Evolutionary conservation across 2,329 filamentous ascomycete genomes (phyloP).

Genomic region (Tolypocladium sp.): DNA sequence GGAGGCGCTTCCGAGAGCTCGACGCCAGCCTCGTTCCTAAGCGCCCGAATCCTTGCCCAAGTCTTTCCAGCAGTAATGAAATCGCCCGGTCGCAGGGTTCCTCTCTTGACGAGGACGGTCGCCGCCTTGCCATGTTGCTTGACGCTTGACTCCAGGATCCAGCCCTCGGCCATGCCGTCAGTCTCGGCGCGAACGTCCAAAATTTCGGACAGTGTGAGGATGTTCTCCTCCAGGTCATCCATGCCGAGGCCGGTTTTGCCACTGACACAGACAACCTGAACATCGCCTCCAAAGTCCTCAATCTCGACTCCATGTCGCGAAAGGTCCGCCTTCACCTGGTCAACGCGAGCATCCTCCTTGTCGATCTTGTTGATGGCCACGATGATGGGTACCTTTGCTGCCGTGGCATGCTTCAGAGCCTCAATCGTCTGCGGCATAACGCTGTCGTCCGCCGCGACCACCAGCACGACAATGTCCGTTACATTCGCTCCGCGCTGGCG

Average conservation of each 20-base stretch:
- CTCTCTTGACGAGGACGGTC: constrained; percentile 79
- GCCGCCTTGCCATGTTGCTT: constrained; percentile 79
- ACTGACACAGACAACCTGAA: constrained; percentile 83
- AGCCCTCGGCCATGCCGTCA: constrained; percentile 76
- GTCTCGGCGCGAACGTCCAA: constrained; percentile 78
- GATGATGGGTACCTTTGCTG: constrained; percentile 85
- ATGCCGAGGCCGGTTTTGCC: constrained; percentile 93
- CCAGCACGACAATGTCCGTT: constrained; percentile 91
- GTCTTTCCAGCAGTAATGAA: constrained; percentile 80
- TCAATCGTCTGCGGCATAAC: constrained; percentile 97
- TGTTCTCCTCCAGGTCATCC: constrained; percentile 83
- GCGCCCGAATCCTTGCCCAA: constrained; percentile 75
- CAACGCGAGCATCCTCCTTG: constrained; percentile 70
- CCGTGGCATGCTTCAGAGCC: constrained; percentile 85
- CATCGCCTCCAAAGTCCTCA: constrained; percentile 90
- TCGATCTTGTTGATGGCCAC: constrained; percentile 98
- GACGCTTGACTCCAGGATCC: constrained; percentile 85
- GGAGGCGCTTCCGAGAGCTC: constrained; percentile 67
- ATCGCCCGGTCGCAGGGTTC: constrained; percentile 73
- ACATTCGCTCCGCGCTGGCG: constrained; percentile 90
- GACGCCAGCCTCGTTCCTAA: constrained; percentile 77
- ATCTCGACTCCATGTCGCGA: constrained; percentile 77
- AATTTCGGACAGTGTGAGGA: constrained; percentile 77
- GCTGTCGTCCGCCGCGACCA: constrained; percentile 93
- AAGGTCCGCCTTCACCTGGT: constrained; percentile 83